A percentile compares a stretch with the other conserved stretches of the same genome.
Evolutionary conservation across 768 basidiomycete genomes (phyloP).

Genomic region (Suillus hirtellus): DNA sequence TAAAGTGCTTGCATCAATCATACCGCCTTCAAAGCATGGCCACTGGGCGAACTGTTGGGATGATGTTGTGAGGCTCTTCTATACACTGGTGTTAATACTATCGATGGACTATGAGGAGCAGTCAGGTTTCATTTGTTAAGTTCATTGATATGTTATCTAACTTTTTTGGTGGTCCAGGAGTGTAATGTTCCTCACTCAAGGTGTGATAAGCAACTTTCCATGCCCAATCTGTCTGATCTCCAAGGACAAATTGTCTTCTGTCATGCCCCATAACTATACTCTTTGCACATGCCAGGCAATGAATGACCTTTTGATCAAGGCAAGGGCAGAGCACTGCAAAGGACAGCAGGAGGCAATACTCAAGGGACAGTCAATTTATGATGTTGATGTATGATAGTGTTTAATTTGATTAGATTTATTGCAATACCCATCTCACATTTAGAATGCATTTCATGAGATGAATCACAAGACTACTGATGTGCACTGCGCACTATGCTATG

Average conservation of each 20-base stretch:
- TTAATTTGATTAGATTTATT: background rate
- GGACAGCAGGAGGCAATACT: slow-evolving; percentile 21
- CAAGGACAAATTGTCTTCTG: slow-evolving; percentile 23
- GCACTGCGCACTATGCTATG: slow-evolving; percentile 34
- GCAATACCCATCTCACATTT: background rate
- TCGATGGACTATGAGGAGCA: slow-evolving; percentile 47
- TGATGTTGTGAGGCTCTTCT: slow-evolving; percentile 28
- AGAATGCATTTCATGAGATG: slow-evolving; percentile 38
- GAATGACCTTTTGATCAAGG: slow-evolving; percentile 14
- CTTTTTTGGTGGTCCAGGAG: slow-evolving; percentile 21
- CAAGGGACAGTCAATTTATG: slow-evolving; percentile 15
- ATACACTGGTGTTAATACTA: slow-evolving; percentile 33
- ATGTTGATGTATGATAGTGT: slow-evolving; percentile 17
- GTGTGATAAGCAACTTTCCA: slow-evolving; percentile 27
- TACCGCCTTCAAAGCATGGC: slow-evolving; percentile 5
- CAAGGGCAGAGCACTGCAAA: slow-evolving; percentile 13
- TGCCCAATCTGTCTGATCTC: slow-evolving; percentile 41
- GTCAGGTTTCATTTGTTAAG: slow-evolving; percentile 27
- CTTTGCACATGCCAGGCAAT: slow-evolving; percentile 22
- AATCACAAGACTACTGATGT: slow-evolving; percentile 30
- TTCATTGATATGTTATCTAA: background rate
- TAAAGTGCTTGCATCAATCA: slow-evolving; percentile 9
- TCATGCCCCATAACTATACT: slow-evolving; percentile 9
- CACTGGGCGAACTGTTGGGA: slow-evolving; percentile 30
- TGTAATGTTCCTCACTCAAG: slow-evolving; percentile 37